Conservation (phyloP, 495 filamentous ascomycete genomes). For the Hypoxylon fuscum region DNA sequence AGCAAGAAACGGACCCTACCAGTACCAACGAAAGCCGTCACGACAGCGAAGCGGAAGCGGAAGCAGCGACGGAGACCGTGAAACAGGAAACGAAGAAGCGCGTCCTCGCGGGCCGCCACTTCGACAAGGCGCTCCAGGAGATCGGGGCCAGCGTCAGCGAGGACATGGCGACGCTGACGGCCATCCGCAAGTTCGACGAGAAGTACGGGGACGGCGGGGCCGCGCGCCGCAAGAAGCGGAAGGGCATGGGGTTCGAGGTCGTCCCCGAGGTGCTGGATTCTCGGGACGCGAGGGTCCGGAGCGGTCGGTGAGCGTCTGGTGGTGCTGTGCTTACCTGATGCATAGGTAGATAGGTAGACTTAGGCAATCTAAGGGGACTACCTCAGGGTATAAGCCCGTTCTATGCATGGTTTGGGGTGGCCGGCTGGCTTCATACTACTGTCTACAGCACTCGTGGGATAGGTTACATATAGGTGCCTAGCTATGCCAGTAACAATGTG, state of each 20-base stretch:
- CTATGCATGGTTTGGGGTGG: no score
- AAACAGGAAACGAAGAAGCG: conserved; percentile 66
- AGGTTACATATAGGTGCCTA: no score
- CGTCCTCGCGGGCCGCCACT: conserved; percentile 72
- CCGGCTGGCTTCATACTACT: no score
- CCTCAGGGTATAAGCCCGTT: no score
- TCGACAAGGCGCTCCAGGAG: conserved; percentile 85
- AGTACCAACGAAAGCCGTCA: no score
- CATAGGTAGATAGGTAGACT: no score
- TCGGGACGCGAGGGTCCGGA: conserved; percentile 34
- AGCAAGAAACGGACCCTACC: no score
- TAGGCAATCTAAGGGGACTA: no score
- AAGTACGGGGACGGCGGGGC: conserved; percentile 91
- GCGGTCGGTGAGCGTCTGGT: conserved; percentile 10
- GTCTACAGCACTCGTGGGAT: no score
- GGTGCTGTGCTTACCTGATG: not conserved
- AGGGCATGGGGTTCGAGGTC: conserved; percentile 71
- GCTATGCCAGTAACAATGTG: no score
- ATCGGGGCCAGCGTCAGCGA: conserved; percentile 94
- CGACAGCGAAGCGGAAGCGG: no score
- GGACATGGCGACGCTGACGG: conserved; percentile 86
- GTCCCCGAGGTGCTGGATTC: conserved; percentile 38
- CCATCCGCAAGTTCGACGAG: conserved; percentile 95
- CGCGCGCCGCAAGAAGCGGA: conserved; percentile 66
- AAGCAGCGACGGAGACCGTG: no score